Conservation (phyloP, 2,329 filamentous ascomycete species). For the Calonectria honghensis region DNA sequence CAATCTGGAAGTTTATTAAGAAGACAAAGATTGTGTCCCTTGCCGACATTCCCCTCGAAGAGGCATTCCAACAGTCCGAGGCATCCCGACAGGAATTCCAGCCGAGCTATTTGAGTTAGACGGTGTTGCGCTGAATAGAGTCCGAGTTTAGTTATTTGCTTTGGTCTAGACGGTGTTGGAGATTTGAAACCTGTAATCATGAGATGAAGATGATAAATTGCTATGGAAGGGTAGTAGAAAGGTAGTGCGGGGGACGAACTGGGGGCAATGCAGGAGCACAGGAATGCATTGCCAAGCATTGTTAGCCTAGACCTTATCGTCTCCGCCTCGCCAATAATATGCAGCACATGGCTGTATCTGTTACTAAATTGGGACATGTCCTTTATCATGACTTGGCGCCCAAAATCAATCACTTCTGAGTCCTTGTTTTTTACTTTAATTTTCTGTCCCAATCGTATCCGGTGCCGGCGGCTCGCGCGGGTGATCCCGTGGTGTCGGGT, state of each 20-base stretch:
- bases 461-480: neutral
- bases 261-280: conserved; percentile 23
- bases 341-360: conserved; percentile 2
- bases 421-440: conserved; percentile 1
- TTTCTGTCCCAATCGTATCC: neutral
- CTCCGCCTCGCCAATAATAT: conserved; percentile 19
- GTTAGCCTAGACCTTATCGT: conserved; percentile 14
- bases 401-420: neutral
- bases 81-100: neutral
- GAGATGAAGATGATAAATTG: conserved; percentile 8
- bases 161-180: conserved; percentile 21
- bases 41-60: conserved; percentile 69
- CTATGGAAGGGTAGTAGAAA: neutral
- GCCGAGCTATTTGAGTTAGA: conserved; percentile 9
- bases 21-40: conserved; percentile 74
- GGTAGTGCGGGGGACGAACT: neutral
- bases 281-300: conserved; percentile 22
- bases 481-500: conserved; percentile 1
- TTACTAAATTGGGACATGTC: conserved; percentile 2
- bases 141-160: neutral
- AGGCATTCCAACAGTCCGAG: conserved; percentile 63
- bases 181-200: conserved; percentile 1
- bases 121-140: neutral
- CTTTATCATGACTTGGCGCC: neutral
- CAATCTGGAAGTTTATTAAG: conserved; percentile 80